These are phyloP conservation scores for Podaxis sp. DNA, from an alignment of 768 basidiomycete species.

Conservation along the genomic window DNA sequence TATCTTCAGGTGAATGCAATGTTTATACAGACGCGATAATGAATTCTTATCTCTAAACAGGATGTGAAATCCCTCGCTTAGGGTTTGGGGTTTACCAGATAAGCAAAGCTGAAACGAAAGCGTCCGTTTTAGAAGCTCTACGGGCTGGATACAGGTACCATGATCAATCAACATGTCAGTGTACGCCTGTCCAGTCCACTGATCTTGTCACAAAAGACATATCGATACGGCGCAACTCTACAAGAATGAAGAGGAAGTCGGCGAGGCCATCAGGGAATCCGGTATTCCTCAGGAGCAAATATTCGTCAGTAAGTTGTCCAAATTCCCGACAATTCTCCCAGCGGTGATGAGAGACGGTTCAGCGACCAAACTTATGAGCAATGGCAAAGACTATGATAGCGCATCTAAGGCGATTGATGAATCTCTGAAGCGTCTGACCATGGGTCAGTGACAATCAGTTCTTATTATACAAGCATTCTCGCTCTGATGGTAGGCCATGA, in stretches of 20 bases:
- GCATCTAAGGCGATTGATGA: conserved; percentile 13
- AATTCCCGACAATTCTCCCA: neutral
- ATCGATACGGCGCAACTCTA: conserved; percentile 19
- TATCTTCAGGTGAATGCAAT: conserved; percentile 24
- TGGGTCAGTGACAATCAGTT: conserved; percentile 10
- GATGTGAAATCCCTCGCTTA: conserved; percentile 17
- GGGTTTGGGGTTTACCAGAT: conserved; percentile 18
- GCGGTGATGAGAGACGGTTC: neutral
- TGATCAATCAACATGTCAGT: neutral
- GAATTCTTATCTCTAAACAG: neutral
- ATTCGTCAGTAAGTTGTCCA: conserved; percentile 16
- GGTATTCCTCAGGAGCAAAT: conserved; percentile 17
- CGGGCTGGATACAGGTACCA: conserved; percentile 17
- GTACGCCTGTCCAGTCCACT: neutral
- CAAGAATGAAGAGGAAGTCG: conserved; percentile 18
- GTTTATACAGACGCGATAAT: neutral
- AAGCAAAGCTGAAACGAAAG: conserved; percentile 9
- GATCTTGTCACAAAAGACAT: conserved; percentile 25
- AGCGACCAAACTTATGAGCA: conserved; percentile 16
- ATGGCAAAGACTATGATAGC: conserved; percentile 10
- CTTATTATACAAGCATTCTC: neutral
- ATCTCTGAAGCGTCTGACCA: conserved; percentile 13
- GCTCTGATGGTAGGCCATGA: neutral
- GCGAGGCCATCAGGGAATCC: conserved; percentile 14
- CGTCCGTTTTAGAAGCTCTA: conserved; percentile 15